Percentiles rank a stretch among this genome's conserved stretches.
Evolutionary conservation across 2,329 filamentous ascomycete genomes (phyloP).

Genomic region (Talaromyces sp.): DNA sequence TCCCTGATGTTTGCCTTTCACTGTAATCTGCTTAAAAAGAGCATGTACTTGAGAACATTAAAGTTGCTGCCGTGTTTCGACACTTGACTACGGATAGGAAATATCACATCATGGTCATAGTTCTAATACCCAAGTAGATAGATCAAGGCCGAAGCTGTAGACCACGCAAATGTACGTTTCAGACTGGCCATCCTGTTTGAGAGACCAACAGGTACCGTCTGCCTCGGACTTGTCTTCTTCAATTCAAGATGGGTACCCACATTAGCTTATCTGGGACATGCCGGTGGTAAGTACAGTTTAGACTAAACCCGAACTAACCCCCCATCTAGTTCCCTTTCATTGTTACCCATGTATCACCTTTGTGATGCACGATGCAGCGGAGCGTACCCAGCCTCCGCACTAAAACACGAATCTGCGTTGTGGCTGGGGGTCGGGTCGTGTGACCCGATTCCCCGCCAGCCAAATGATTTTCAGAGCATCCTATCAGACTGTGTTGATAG

Average conservation of each 20-base stretch:
- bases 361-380: neutral
- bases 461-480: neutral
- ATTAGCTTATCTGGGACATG: no score
- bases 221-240: neutral
- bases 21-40: neutral
- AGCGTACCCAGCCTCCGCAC: neutral
- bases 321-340: neutral
- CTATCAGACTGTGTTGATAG: neutral
- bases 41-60: neutral
- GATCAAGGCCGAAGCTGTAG: neutral
- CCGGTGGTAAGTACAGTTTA: no score
- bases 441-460: neutral
- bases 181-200: neutral
- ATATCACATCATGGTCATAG: neutral
- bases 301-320: no score
- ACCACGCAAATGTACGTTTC: neutral
- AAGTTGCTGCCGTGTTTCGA: neutral
- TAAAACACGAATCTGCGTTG: neutral
- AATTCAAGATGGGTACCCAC: neutral
- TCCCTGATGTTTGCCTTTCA: neutral
- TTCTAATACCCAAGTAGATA: neutral
- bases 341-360: neutral
- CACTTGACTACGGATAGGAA: neutral
- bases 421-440: neutral
- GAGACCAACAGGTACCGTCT: neutral